Evolutionary conservation across 2,329 filamentous ascomycete species (phyloP).

Genomic region (Alternaria novae-zelandiae): DNA sequence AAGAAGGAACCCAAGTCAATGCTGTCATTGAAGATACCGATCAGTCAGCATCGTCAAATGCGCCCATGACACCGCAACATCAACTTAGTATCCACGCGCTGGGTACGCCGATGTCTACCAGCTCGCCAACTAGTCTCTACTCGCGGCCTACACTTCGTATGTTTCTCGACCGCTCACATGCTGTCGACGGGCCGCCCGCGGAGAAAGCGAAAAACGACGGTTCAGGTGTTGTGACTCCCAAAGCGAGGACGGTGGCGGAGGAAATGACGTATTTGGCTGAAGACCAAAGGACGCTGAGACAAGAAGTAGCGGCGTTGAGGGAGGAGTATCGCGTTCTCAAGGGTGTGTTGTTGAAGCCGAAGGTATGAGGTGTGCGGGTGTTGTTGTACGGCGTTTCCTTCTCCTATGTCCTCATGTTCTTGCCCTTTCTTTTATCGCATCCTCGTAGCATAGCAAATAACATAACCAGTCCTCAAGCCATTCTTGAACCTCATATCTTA

Average conservation of each 20-base stretch:
- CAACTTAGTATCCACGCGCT: background rate
- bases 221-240: too few species aligned
- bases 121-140: background rate
- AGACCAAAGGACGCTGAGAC: constrained; percentile 17
- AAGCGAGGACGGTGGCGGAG: background rate
- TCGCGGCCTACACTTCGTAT: background rate
- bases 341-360: constrained; percentile 16
- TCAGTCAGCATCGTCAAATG: background rate
- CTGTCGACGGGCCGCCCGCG: background rate
- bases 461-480: background rate
- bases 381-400: background rate
- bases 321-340: constrained; percentile 25
- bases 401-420: background rate
- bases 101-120: background rate
- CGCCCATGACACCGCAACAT: background rate
- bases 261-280: constrained; percentile 8
- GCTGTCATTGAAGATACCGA: background rate
- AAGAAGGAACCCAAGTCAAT: background rate
- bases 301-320: constrained; percentile 23
- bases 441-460: background rate
- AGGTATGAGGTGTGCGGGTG: background rate
- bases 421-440: background rate
- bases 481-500: background rate
- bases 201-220: background rate
- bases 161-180: background rate